phyloP scores from a whole-genome alignment of 2,329 filamentous ascomycete species.

The Cordyceps cateniannulata region DNA sequence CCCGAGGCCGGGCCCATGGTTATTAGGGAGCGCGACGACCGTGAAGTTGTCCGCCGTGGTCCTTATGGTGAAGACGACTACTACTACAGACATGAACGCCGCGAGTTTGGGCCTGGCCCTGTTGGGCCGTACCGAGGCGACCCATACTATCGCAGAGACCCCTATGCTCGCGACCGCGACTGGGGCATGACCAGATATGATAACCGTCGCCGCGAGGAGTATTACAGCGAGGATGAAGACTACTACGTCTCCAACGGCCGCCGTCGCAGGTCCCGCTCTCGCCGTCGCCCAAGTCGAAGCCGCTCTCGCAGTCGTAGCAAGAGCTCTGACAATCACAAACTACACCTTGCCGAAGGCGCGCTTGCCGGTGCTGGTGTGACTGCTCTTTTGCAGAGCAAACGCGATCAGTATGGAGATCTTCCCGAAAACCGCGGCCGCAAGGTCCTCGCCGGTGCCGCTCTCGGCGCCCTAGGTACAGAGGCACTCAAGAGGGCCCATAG shows the following conservation, averaged over 20 bases:
- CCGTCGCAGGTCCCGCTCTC: slow-evolving; percentile 37
- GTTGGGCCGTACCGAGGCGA: slow-evolving; percentile 31
- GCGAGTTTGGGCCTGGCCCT: slow-evolving; percentile 25
- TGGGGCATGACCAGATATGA: slow-evolving; percentile 31
- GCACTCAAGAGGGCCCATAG: slow-evolving; percentile 54
- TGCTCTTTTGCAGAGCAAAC: slow-evolving; percentile 51
- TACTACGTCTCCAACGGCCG: slow-evolving; percentile 39
- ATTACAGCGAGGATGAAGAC: slow-evolving; percentile 42
- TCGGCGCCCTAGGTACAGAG: slow-evolving; percentile 58
- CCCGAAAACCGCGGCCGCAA: slow-evolving; percentile 49
- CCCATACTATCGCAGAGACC: slow-evolving; percentile 20
- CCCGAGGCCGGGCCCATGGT: slow-evolving; percentile 40
- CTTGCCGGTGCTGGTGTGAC: slow-evolving; percentile 56
- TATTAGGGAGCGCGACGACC: slow-evolving; percentile 30
- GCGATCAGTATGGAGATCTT: slow-evolving; percentile 43
- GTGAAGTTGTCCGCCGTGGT: slow-evolving; percentile 29
- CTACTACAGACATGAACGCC: slow-evolving; percentile 43
- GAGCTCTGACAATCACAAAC: slow-evolving; percentile 45
- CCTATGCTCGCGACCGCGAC: slow-evolving; percentile 27
- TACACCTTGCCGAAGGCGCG: slow-evolving; percentile 57
- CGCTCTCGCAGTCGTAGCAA: slow-evolving; percentile 42
- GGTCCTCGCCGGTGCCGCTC: slow-evolving; percentile 53
- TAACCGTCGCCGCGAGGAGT: slow-evolving; percentile 35
- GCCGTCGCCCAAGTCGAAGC: slow-evolving; percentile 34
- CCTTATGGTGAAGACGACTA: slow-evolving; percentile 41